Conservation (phyloP, 768 basidiomycete species). For the Panaeolus cyanescens region DNA sequence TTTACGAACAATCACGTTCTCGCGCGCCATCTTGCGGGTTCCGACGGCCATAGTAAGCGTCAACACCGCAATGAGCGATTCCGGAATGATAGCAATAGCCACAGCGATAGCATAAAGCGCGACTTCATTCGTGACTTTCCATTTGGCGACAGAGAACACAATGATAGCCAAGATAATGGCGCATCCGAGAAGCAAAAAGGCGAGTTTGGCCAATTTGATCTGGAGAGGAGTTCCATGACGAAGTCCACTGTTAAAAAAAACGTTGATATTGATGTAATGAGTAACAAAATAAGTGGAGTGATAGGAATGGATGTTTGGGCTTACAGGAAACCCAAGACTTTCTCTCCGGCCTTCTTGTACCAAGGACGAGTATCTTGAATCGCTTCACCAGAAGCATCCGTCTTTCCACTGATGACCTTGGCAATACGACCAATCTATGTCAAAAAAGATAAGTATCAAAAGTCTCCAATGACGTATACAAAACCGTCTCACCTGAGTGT, state of each 20-base stretch:
- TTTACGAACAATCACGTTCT: constrained; percentile 63
- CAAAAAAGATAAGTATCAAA: not conserved
- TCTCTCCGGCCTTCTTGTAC: constrained; percentile 20
- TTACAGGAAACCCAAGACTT: constrained; percentile 27
- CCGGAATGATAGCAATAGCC: constrained; percentile 42
- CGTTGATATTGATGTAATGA: not conserved
- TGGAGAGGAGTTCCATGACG: constrained; percentile 38
- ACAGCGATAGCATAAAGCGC: constrained; percentile 38
- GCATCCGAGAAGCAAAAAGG: constrained; percentile 36
- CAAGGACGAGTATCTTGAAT: constrained; percentile 20
- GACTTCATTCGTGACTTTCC: constrained; percentile 33
- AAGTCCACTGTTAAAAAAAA: constrained; percentile 25
- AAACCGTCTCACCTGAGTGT: constrained; percentile 42
- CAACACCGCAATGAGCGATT: constrained; percentile 47
- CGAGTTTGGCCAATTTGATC: constrained; percentile 37
- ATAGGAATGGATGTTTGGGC: constrained; percentile 9
- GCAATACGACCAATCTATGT: constrained; percentile 40
- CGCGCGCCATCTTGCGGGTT: constrained; percentile 52
- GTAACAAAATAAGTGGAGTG: not conserved
- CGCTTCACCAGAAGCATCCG: constrained; percentile 12
- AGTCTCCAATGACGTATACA: constrained; percentile 5
- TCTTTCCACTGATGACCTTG: constrained; percentile 31
- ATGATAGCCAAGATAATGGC: constrained; percentile 38
- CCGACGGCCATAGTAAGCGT: constrained; percentile 63
- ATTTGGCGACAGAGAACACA: constrained; percentile 36